These are phyloP conservation scores for Leccinum fallax DNA, from an alignment of 1,284 basidiomycete genomes.

Conservation along the genomic window DNA sequence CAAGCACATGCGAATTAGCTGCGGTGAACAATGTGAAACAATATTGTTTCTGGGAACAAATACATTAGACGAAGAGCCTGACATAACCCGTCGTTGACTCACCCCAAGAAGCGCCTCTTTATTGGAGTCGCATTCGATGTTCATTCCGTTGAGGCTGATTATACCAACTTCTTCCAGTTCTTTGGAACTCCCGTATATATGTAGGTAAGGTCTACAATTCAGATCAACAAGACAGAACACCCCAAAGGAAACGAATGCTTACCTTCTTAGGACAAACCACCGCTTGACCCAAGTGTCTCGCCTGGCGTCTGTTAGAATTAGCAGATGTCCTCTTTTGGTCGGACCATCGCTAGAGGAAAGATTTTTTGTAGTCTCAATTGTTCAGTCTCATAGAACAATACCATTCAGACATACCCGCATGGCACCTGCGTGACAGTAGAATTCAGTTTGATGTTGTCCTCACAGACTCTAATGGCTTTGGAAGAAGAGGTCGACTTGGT, in stretches of 20 bases:
- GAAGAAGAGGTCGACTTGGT: slow-evolving; percentile 41
- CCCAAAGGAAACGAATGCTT: slow-evolving; percentile 20
- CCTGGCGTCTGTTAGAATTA: slow-evolving; percentile 78
- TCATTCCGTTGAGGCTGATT: slow-evolving; percentile 83
- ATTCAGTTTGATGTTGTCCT: slow-evolving; percentile 65
- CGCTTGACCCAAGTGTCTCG: slow-evolving; percentile 81
- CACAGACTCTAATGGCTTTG: slow-evolving; percentile 35
- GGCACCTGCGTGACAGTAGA: slow-evolving; percentile 74
- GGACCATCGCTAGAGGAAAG: slow-evolving; percentile 63
- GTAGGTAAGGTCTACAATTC: slow-evolving; percentile 77
- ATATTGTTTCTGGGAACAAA: slow-evolving; percentile 65
- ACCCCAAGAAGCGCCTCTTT: slow-evolving; percentile 88
- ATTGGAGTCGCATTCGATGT: slow-evolving; percentile 84
- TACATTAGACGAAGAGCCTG: slow-evolving; percentile 12
- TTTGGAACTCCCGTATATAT: slow-evolving; percentile 80
- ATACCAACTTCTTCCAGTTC: slow-evolving; percentile 85
- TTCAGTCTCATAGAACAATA: slow-evolving; percentile 6
- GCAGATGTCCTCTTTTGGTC: slow-evolving; percentile 83
- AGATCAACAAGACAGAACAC: neutral
- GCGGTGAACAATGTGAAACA: slow-evolving; percentile 89
- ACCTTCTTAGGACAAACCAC: slow-evolving; percentile 91
- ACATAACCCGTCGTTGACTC: slow-evolving; percentile 35
- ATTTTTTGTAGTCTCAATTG: slow-evolving; percentile 1
- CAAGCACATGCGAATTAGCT: slow-evolving; percentile 87
- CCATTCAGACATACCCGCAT: slow-evolving; percentile 54